A percentile compares a stretch with the other conserved stretches of the same genome.
Conservation (phyloP, 805 yeast genomes). For the Saccharomycopsis vini region DNA sequence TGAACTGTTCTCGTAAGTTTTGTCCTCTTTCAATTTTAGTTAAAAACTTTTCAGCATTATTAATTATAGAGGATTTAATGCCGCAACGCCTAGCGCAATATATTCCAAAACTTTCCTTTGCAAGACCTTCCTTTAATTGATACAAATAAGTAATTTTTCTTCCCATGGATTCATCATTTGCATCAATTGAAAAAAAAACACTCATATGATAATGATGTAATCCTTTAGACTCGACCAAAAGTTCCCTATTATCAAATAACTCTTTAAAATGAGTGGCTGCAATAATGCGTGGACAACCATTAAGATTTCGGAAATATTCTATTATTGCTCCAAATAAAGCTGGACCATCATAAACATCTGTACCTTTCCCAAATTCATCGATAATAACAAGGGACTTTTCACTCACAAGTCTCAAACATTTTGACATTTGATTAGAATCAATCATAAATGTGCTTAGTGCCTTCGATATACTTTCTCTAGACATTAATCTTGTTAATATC, state of each 20-base stretch:
- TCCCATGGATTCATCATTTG: constrained; percentile 2
- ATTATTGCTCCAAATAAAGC: constrained; percentile 96
- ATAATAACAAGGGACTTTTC: constrained; percentile 48
- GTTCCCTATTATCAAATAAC: constrained; percentile 33
- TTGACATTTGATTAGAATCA: constrained; percentile 78
- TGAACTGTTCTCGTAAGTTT: neutral
- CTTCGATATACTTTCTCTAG: constrained; percentile 60
- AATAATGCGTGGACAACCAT: constrained; percentile 60
- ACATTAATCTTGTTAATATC: constrained; percentile 60
- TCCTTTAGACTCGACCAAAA: constrained; percentile 21
- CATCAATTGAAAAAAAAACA: constrained; percentile 21
- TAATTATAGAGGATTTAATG: constrained; percentile 24
- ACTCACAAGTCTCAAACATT: constrained; percentile 48
- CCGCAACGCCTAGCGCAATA: constrained; percentile 36
- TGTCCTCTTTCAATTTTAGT: neutral
- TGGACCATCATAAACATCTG: constrained; percentile 77
- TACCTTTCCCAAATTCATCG: constrained; percentile 66
- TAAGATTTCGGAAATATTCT: constrained; percentile 63
- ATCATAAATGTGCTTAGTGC: constrained; percentile 80
- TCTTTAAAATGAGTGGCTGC: constrained; percentile 98
- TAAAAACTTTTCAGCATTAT: constrained; percentile 25
- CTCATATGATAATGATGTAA: constrained; percentile 31
- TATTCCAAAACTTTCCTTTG: constrained; percentile 30
- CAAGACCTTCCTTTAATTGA: constrained; percentile 26
- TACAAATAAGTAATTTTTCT: constrained; percentile 29